Base-by-base conservation (phyloP, 768 basidiomycete species). In the Megacollybia marginata region DNA sequence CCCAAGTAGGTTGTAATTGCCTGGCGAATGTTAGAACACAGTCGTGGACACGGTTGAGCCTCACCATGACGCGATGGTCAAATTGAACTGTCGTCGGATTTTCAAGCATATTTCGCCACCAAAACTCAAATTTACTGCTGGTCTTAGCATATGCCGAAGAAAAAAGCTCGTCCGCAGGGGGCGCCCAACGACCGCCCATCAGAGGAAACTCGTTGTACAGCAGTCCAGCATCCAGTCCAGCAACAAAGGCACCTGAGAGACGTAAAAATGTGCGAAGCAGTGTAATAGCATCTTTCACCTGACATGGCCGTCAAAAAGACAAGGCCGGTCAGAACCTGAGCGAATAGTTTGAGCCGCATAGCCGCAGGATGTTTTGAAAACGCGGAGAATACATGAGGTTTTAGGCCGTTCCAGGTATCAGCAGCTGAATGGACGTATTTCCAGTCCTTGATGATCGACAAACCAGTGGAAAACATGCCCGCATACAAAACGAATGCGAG, bases 81-180 rank as follows among this genome's bases (percentile, higher is more conserved):
- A 98, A 98, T 63, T 99, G 96, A 8, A 94, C 94, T 0, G 95
- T 96, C 9, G 89, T 93, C 8, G 96, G 96, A 60, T 99, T 99
- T 69, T 99, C 96, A 54, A 96, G 82, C 46, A 98, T 71, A 64
- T 97, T 98, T 52, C 96, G 75, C 92, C 92, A 95, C 86, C 88
- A 94, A n/a, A 79, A 61, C 60, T 96, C 92, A 1, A 79, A 80
- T 54, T 78, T 71, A 62, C 89, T 85, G 0, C 69, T 57, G 31
- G 65, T 77, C 63, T 83, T 81, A 7, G 92, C 80, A 63, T 96
- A 98, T 7, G 73, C 70, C 1, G 75, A 61, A 23, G 88, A 82
- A 62, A 94, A 80, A 20, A 99, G 76, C 64, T 98, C 96, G 34
- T 84, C 78, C 7, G 70, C 53, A 0, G 93, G 92, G 3, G 96